A percentile compares a stretch with the other conserved stretches of the same genome.
These are phyloP conservation scores for Naumovozyma baii DNA, from an alignment of 805 yeast species.

Conservation along the genomic window DNA sequence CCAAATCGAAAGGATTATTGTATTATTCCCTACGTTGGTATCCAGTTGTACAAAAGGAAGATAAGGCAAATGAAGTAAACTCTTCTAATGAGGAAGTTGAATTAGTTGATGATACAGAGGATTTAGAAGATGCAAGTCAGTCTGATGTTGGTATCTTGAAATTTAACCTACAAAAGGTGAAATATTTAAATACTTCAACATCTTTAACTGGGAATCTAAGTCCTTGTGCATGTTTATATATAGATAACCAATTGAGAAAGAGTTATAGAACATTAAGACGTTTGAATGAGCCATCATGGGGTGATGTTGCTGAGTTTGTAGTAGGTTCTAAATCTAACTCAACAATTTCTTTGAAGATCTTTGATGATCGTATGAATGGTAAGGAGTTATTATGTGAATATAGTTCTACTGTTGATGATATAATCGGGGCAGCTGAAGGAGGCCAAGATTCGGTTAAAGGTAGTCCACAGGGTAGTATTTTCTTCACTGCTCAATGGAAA, in stretches of 20 bases:
- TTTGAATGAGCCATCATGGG: slow-evolving; percentile 68
- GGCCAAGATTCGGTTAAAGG: slow-evolving; percentile 40
- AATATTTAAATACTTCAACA: slow-evolving; percentile 42
- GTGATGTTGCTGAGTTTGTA: slow-evolving; percentile 50
- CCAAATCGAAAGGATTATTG: slow-evolving; percentile 46
- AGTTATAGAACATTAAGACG: slow-evolving; percentile 52
- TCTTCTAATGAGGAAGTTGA: slow-evolving; percentile 6
- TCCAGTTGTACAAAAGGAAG: slow-evolving; percentile 19
- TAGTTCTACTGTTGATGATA: slow-evolving; percentile 41
- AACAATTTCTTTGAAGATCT: slow-evolving; percentile 44
- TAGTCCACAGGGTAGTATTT: slow-evolving; percentile 45
- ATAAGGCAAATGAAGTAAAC: slow-evolving; percentile 16
- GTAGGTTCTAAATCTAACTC: slow-evolving; percentile 52
- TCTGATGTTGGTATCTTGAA: slow-evolving; percentile 70
- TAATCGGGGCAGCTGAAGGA: slow-evolving; percentile 35
- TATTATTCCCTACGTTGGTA: slow-evolving; percentile 45
- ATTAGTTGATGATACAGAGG: slow-evolving; percentile 19
- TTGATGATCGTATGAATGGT: slow-evolving; percentile 43
- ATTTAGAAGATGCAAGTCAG: slow-evolving; percentile 34
- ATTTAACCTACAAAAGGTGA: slow-evolving; percentile 50
- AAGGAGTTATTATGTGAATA: slow-evolving; percentile 46
- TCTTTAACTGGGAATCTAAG: slow-evolving; percentile 40
- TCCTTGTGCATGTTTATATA: slow-evolving; percentile 59
- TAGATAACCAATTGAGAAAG: slow-evolving; percentile 48
- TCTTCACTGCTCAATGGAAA: slow-evolving; percentile 57